Evolutionary conservation across 345 rosid genomes (phyloP), one percentile per base, ranked within the genome.

Genomic region (Melaleuca alternifolia): DNA sequence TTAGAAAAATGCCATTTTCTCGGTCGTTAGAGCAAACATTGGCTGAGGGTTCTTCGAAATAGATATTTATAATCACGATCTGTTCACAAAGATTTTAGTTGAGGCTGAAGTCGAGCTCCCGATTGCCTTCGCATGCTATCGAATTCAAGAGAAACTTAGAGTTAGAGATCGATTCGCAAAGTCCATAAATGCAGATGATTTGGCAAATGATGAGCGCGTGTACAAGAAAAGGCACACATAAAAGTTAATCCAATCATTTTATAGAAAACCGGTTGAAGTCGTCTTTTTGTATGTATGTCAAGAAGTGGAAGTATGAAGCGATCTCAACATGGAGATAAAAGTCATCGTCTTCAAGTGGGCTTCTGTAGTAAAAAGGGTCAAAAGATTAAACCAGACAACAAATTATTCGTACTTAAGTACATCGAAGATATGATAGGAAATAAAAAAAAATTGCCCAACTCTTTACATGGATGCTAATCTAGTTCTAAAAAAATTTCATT

Each of bases 161-260:
- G 15, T 59, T 16, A 12, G 6, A 0, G 26, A n/a, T 59, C 0
- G 0, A n/a, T n/a, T 59, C 16, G n/a, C 0, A n/a, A n/a, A 26
- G 12, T 59, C 0, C 30, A n/a, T 59, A 6, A 10, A 26, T 4
- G 41, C 33, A 59, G n/a, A n/a, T n/a, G 5, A 59, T 11, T 26
- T 16, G 33, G n/a, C 8, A 59, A 6, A 59, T 59, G 26, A 30
- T 59, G n/a, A 59, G 0, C 8, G 0, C 4, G 0, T 6, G 33
- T 11, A 12, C 6, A 59, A 41, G 41, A n/a, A 59, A 51, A 51
- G n/a, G 15, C 33, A 13, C 71, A 59, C 9, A 0, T n/a, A 2
- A 0, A 12, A 5, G 11, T n/a, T 0, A 26, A 59, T n/a, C 0
- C 3, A 28, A 0, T n/a, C 0, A 26, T 59, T 59, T 7, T n/a